A percentile compares a stretch with the other conserved stretches of the same genome.
Conservation (phyloP, 805 yeast genomes). For the Saturnispora sekii region DNA sequence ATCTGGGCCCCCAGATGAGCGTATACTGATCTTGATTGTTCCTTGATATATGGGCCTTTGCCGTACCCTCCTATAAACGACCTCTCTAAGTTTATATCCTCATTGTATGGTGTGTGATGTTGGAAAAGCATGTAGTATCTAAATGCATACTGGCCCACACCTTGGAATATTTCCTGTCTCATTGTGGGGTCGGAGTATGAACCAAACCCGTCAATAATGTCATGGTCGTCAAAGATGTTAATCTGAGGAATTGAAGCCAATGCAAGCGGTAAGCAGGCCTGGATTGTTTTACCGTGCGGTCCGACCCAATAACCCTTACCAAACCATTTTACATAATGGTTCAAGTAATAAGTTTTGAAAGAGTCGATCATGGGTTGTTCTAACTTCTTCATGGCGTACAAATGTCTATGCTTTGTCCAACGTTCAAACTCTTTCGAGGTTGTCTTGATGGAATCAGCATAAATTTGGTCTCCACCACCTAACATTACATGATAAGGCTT, state of each 20-base stretch:
- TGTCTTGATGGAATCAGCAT: constrained; percentile 70
- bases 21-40: constrained; percentile 57
- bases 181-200: constrained; percentile 72
- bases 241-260: constrained; percentile 76
- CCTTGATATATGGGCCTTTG: constrained; percentile 61
- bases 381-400: constrained; percentile 31
- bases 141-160: constrained; percentile 72
- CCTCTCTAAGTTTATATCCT: constrained; percentile 32
- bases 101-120: constrained; percentile 57
- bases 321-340: constrained; percentile 78
- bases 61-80: constrained; percentile 54
- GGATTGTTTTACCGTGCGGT: constrained; percentile 51
- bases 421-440: constrained; percentile 42
- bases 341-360: constrained; percentile 56
- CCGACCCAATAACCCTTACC: constrained; percentile 87
- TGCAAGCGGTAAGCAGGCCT: constrained; percentile 61
- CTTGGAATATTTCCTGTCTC: constrained; percentile 55
- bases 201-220: constrained; percentile 93
- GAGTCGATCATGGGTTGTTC: constrained; percentile 42
- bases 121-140: constrained; percentile 87
- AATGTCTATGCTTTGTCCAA: constrained; percentile 53
- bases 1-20: constrained; percentile 67
- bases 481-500: constrained; percentile 78
- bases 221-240: constrained; percentile 91
- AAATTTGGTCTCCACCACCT: constrained; percentile 96